phyloP scores from a whole-genome alignment of 176 grass and related monocot species.

The Puya raimondii region DNA sequence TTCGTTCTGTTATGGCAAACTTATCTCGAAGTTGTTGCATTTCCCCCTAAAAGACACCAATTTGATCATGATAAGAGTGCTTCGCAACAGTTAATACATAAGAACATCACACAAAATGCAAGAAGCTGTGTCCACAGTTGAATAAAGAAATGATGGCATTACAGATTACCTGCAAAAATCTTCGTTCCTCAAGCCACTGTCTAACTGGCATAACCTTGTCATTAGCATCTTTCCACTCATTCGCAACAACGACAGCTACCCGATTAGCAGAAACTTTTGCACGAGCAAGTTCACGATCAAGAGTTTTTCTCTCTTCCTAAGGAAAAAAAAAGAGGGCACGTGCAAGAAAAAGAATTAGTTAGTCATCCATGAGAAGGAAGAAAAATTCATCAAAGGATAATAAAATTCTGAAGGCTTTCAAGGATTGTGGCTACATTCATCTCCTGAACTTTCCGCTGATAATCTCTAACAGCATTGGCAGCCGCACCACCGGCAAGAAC shows the following conservation, averaged over 20 bases:
- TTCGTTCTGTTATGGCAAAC: slow-evolving; percentile 76
- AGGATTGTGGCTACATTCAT: slow-evolving; percentile 64
- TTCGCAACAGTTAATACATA: too few relatives aligned
- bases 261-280: slow-evolving; percentile 92
- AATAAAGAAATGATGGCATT: neutral
- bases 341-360: slow-evolving; percentile 18
- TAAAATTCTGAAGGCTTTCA: slow-evolving; percentile 4
- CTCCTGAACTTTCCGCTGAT: slow-evolving; percentile 94
- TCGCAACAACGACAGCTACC: slow-evolving; percentile 88
- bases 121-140: neutral
- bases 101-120: neutral
- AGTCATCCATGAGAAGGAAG: neutral
- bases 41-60: slow-evolving; percentile 54
- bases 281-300: slow-evolving; percentile 93
- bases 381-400: slow-evolving; percentile 3
- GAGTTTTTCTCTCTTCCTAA: slow-evolving; percentile 91
- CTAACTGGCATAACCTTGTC: slow-evolving; percentile 99
- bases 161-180: slow-evolving; percentile 75
- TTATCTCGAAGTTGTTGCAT: slow-evolving; percentile 92
- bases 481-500: slow-evolving; percentile 80
- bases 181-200: slow-evolving; percentile 97
- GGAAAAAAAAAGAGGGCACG: slow-evolving; percentile 23
- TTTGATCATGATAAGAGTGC: slow-evolving; percentile 1
- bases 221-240: slow-evolving; percentile 99
- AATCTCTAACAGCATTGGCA: slow-evolving; percentile 95